Evolutionary conservation across 331 rosid species (phyloP).

Genomic region (Pyracantha coccinea): DNA sequence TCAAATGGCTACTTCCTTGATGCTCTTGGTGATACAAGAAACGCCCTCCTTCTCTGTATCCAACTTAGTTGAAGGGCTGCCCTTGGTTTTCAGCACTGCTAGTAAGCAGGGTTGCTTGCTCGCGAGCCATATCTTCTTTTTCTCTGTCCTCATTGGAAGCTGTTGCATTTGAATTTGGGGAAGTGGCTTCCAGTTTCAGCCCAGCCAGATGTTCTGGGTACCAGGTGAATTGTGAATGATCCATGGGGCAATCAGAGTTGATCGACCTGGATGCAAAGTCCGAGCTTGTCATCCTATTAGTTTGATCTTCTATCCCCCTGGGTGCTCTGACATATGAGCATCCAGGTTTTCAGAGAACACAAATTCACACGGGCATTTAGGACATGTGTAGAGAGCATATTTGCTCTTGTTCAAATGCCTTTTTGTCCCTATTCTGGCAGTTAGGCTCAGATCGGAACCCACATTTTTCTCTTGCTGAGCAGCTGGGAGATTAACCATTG

Average conservation of each 20-base stretch:
- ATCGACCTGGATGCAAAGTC: neutral
- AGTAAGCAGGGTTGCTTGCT: neutral
- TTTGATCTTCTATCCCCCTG: neutral
- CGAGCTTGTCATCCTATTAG: neutral
- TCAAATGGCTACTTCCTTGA: neutral
- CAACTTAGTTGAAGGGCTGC: neutral
- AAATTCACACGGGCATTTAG: neutral
- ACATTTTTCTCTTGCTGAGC: neutral
- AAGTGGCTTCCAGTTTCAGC: neutral
- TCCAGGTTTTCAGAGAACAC: neutral
- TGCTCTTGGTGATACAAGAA: neutral
- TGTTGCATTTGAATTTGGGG: neutral
- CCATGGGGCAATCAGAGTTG: neutral
- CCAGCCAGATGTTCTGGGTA: neutral
- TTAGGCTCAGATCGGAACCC: neutral
- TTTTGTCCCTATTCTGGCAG: neutral
- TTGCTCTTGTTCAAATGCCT: neutral
- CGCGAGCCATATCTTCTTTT: neutral
- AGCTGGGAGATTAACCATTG: neutral
- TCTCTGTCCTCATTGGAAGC: neutral
- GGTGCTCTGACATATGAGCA: neutral
- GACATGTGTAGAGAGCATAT: neutral
- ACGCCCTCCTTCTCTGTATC: neutral
- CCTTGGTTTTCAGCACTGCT: neutral
- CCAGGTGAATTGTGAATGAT: neutral